A percentile compares a stretch with the other conserved stretches of the same genome.
These are phyloP conservation scores for Astragalus glycyphyllos DNA, from an alignment of 306 rosid species.

Conservation along the genomic window DNA sequence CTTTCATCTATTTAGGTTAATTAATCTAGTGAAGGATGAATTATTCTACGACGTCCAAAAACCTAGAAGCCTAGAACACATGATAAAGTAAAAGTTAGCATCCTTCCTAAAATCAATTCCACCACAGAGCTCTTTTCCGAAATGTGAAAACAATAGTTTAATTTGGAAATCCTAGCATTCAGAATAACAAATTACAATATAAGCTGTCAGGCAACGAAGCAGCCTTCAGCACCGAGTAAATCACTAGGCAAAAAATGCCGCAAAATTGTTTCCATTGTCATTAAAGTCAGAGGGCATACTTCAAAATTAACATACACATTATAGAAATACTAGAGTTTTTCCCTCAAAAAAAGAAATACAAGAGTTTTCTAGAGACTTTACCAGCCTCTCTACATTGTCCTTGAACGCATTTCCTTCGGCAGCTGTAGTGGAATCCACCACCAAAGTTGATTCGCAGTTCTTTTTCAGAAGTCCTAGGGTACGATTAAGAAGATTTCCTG, in stretches of 20 bases:
- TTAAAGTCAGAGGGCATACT: neutral
- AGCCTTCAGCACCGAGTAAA: no score
- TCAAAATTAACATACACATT: slow-evolving; percentile 5
- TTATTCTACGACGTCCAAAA: slow-evolving; percentile 20
- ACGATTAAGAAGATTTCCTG: slow-evolving; percentile 97
- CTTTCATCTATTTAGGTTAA: neutral
- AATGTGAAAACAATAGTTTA: neutral
- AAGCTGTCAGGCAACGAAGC: neutral
- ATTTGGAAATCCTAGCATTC: neutral
- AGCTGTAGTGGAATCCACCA: slow-evolving; percentile 71
- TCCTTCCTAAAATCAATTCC: slow-evolving; percentile 20
- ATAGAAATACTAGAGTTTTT: slow-evolving; percentile 18
- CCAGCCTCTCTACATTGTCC: no score
- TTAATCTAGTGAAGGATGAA: neutral
- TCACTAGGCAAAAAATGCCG: no score
- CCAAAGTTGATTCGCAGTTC: slow-evolving; percentile 85
- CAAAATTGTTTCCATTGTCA: no score
- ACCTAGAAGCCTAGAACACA: neutral
- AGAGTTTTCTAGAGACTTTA: slow-evolving; percentile 40
- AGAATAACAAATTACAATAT: slow-evolving; percentile 13
- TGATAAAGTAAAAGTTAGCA: neutral
- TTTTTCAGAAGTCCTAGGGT: slow-evolving; percentile 87
- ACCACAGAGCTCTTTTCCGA: neutral
- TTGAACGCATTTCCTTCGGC: slow-evolving; percentile 77
- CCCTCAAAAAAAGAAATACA: neutral